Evolutionary conservation across 2,329 filamentous ascomycete species (phyloP).

Genomic region (Fusarium sp.): DNA sequence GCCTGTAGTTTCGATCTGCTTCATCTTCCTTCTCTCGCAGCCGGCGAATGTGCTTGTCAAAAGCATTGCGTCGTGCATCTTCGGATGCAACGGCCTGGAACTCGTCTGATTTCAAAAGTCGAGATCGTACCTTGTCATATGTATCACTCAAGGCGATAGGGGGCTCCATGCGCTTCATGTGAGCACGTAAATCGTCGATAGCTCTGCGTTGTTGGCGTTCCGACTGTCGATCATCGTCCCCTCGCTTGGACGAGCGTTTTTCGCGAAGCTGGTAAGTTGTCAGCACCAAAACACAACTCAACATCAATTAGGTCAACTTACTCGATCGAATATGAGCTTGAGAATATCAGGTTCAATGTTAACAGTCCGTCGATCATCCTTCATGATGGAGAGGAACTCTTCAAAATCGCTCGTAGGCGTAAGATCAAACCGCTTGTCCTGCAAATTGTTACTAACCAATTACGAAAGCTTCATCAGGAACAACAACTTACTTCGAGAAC

Average conservation of each 20-base stretch:
- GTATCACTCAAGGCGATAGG: constrained; percentile 80
- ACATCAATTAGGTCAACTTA: constrained; percentile 50
- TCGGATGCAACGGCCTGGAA: constrained; percentile 86
- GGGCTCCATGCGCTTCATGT: constrained; percentile 90
- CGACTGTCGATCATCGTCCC: constrained; percentile 84
- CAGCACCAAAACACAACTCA: not conserved
- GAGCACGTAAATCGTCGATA: constrained; percentile 83
- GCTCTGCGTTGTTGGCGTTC: constrained; percentile 88
- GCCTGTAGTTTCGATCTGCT: constrained; percentile 69
- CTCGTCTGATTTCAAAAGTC: constrained; percentile 83
- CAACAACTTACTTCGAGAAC: constrained; percentile 78
- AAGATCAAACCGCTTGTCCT: constrained; percentile 94
- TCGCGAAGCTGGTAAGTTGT: constrained; percentile 73
- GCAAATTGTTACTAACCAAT: constrained; percentile 21
- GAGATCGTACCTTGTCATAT: constrained; percentile 86
- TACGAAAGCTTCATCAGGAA: not conserved
- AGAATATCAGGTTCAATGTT: constrained; percentile 84
- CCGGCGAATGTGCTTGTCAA: constrained; percentile 90
- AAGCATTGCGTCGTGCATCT: constrained; percentile 81
- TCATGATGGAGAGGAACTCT: constrained; percentile 85
- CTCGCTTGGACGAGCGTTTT: constrained; percentile 80
- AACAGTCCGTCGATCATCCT: constrained; percentile 86
- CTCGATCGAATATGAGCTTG: constrained; percentile 83
- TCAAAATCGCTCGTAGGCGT: constrained; percentile 86
- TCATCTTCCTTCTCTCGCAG: constrained; percentile 93